Percentiles rank a stretch among this genome's conserved stretches.
phyloP scores from a whole-genome alignment of 2,329 filamentous ascomycete genomes.

The Arthroderma sp. region DNA sequence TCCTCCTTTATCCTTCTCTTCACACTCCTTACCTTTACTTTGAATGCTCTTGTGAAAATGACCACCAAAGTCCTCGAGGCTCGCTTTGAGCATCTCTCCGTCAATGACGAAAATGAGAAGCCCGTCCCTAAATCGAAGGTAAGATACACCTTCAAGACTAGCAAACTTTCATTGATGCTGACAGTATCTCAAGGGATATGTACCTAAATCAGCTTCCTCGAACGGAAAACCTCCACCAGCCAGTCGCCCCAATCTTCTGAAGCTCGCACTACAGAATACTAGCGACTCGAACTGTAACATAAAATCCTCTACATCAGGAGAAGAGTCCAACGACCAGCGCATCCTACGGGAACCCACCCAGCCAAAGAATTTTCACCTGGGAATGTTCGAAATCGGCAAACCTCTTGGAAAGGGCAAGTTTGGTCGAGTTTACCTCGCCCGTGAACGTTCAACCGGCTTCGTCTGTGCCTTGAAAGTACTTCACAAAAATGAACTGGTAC shows the following conservation, averaged over 20 bases:
- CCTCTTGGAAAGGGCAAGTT: constrained; percentile 81
- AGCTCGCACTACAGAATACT: constrained; percentile 68
- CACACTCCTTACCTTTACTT: background rate
- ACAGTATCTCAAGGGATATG: no score
- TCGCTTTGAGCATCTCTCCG: constrained; percentile 78
- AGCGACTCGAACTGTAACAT: constrained; percentile 29
- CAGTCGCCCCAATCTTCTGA: constrained; percentile 69
- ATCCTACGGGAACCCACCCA: constrained; percentile 20
- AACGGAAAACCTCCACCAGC: constrained; percentile 9
- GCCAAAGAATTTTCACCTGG: constrained; percentile 59
- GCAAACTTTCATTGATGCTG: constrained; percentile 32
- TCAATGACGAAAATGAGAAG: constrained; percentile 74
- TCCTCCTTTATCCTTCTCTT: background rate
- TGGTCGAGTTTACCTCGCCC: constrained; percentile 70
- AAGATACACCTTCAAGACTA: constrained; percentile 22
- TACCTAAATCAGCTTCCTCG: no score
- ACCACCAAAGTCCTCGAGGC: constrained; percentile 67
- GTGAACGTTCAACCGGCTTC: constrained; percentile 65
- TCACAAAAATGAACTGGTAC: constrained; percentile 69
- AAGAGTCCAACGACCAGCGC: constrained; percentile 15
- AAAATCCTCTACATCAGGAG: constrained; percentile 13
- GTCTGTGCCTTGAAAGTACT: constrained; percentile 78
- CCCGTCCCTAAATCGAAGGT: constrained; percentile 62
- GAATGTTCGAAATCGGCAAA: constrained; percentile 88
- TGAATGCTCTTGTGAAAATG: constrained; percentile 36